Base-by-base conservation (phyloP, 1,139 yeast genomes). In the Scheffersomyces segobiensis region DNA sequence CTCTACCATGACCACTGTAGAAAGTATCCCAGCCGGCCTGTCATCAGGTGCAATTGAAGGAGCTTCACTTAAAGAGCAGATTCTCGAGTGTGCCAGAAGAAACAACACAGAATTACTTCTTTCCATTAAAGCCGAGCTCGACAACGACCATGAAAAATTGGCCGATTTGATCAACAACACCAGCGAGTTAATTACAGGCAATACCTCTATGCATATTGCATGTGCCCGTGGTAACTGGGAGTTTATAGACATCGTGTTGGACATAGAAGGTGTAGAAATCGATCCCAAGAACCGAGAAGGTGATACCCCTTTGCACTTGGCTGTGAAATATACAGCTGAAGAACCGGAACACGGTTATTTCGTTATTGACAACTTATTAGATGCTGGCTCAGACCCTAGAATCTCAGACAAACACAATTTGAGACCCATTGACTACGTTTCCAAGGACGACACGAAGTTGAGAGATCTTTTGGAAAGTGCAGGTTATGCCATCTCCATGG, bases 341-440 rank as follows among this genome's bases (percentile, higher is more conserved):
- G 98, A 95, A 69, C 90, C 95, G 0, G 98, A 91, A 60, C 95
- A 89, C 72, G 98, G 97, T 1, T 78, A 83, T 51, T 93, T 89
- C 66, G 81, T 95, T 53, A 81, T 87, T 8, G 97, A 92, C 67
- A 90, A 89, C 71, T 80, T 95, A 62, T 79, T 95, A 60, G 98
- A 93, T 67, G 97, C 97, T 47, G 99, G 98, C 1, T 88, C 97
- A 1, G 96, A 93, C 73, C 93, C 97, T n/a, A 65, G 81, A 57
- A 72, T 78, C 49, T 66, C 67, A 32, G 82, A 80, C 63, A 69
- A 64, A 46, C 71, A 69, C 60, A 87, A 89, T 39, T 83, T 88
- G 67, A 88, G 84, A 66, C 97, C 99, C 14, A 79, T 89, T 52
- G 92, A 91, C 66, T 79, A 93, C 62, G 88, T 87, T 14, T 78